Evolutionary conservation across 2,329 filamentous ascomycete genomes (phyloP).

Genomic region (Karstenula rhodostoma): DNA sequence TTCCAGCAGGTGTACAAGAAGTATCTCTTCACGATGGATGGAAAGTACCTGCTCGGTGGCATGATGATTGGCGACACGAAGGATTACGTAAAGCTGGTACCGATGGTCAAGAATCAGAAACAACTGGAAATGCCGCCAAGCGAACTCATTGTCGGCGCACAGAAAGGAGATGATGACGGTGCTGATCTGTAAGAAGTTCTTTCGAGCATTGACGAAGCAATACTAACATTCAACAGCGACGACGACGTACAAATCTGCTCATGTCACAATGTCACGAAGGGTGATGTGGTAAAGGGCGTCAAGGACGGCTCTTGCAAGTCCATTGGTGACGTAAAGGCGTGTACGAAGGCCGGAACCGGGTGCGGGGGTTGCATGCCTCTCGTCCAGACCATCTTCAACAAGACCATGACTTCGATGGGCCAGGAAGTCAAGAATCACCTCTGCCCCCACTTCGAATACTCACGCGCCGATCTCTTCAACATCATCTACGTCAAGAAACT

Average conservation of each 20-base stretch:
- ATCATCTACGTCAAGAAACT: constrained; percentile 84
- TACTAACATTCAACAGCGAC: constrained; percentile 52
- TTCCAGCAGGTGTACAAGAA: constrained; percentile 93
- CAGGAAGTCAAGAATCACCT: constrained; percentile 87
- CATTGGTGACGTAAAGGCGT: constrained; percentile 82
- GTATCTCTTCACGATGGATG: constrained; percentile 88
- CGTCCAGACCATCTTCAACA: constrained; percentile 89
- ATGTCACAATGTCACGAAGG: constrained; percentile 91
- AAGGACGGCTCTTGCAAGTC: constrained; percentile 84
- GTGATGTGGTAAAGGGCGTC: constrained; percentile 74
- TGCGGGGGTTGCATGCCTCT: constrained; percentile 91
- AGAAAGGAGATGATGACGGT: constrained; percentile 75
- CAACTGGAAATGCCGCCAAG: constrained; percentile 78
- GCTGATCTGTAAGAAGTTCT: constrained; percentile 70
- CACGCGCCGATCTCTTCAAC: constrained; percentile 87
- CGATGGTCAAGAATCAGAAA: constrained; percentile 86
- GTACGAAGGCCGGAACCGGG: constrained; percentile 90
- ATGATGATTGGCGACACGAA: constrained; percentile 97
- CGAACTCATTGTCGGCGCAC: constrained; percentile 82
- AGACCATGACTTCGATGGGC: constrained; percentile 84
- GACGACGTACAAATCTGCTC: constrained; percentile 92
- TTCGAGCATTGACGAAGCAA: not conserved
- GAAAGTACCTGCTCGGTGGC: constrained; percentile 88
- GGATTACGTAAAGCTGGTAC: constrained; percentile 88
- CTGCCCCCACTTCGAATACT: constrained; percentile 84